Percentiles rank a stretch among this genome's conserved stretches.
phyloP scores from a whole-genome alignment of 768 basidiomycete species.

The Pulveroboletus sp. region DNA sequence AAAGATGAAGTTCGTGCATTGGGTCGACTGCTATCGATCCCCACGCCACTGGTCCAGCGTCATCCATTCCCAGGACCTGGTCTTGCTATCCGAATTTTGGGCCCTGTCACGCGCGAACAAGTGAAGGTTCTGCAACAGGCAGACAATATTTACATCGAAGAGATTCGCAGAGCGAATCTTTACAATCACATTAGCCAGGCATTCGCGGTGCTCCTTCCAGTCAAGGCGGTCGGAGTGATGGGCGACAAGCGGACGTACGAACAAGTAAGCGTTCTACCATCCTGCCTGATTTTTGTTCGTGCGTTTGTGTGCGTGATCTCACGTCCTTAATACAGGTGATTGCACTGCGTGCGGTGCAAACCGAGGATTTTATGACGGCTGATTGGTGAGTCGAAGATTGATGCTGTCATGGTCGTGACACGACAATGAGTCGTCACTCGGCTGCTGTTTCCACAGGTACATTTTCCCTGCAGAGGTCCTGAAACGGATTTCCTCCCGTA shows the following conservation, averaged over 20 bases:
- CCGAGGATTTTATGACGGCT: conserved; percentile 99
- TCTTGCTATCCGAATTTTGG: conserved; percentile 95
- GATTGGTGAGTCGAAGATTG: conserved; percentile 67
- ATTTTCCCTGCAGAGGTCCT: conserved; percentile 92
- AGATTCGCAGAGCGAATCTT: conserved; percentile 88
- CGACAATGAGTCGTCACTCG: background rate
- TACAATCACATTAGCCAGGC: conserved; percentile 96
- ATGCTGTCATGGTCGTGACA: background rate
- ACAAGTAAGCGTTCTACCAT: conserved; percentile 49
- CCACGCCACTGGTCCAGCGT: conserved; percentile 88
- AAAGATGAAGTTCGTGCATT: conserved; percentile 94
- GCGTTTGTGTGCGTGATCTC: background rate
- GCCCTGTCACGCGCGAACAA: conserved; percentile 91
- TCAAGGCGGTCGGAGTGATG: conserved; percentile 97
- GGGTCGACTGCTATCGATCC: conserved; percentile 88
- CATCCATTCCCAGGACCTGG: conserved; percentile 99
- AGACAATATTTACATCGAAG: conserved; percentile 95
- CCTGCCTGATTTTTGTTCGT: background rate
- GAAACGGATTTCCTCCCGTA: conserved; percentile 89
- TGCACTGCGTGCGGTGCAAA: conserved; percentile 89
- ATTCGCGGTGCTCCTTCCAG: conserved; percentile 93
- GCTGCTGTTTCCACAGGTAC: too few species aligned
- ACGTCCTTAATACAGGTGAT: conserved; percentile 60
- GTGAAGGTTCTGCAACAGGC: conserved; percentile 89
- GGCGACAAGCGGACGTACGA: conserved; percentile 96